Evolutionary conservation across 2,329 filamentous ascomycete genomes (phyloP).

Genomic region (Thyridium curvatum): DNA sequence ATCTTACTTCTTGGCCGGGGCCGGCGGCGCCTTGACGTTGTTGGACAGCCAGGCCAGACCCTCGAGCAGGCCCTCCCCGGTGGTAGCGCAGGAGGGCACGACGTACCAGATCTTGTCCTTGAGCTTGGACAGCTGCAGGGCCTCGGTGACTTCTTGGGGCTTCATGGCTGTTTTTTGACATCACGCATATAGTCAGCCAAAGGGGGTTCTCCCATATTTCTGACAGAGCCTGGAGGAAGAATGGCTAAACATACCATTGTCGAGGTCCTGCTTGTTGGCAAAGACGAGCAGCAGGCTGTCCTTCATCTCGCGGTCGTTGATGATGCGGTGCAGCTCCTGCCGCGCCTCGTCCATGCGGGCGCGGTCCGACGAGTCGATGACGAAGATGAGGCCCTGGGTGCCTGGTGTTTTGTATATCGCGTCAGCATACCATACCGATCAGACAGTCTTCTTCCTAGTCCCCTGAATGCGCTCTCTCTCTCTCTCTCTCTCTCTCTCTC

Average conservation of each 20-base stretch:
- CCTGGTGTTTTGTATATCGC: slow-evolving; percentile 40
- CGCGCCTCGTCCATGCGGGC: slow-evolving; percentile 87
- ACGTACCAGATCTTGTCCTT: slow-evolving; percentile 85
- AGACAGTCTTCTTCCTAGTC: neutral
- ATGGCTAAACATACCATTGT: slow-evolving; percentile 53
- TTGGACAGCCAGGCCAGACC: slow-evolving; percentile 79
- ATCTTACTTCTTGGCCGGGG: slow-evolving; percentile 48
- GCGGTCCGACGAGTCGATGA: slow-evolving; percentile 92
- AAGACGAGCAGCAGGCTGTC: slow-evolving; percentile 92
- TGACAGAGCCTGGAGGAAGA: too few relatives aligned
- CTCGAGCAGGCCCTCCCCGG: slow-evolving; percentile 74
- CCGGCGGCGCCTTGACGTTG: slow-evolving; percentile 65
- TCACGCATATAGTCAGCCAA: too few relatives aligned
- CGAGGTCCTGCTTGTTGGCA: slow-evolving; percentile 97
- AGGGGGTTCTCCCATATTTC: too few relatives aligned
- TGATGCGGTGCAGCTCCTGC: slow-evolving; percentile 91
- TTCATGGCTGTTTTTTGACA: slow-evolving; percentile 58
- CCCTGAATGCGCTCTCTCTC: neutral
- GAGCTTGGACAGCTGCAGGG: slow-evolving; percentile 67
- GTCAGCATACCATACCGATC: too few relatives aligned
- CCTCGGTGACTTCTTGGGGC: slow-evolving; percentile 72
- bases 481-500: neutral
- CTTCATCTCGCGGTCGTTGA: slow-evolving; percentile 97
- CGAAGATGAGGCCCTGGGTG: slow-evolving; percentile 97
- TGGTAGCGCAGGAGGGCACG: slow-evolving; percentile 75